phyloP scores from a whole-genome alignment of 1,284 basidiomycete genomes.

The Meira miltonrushii region DNA sequence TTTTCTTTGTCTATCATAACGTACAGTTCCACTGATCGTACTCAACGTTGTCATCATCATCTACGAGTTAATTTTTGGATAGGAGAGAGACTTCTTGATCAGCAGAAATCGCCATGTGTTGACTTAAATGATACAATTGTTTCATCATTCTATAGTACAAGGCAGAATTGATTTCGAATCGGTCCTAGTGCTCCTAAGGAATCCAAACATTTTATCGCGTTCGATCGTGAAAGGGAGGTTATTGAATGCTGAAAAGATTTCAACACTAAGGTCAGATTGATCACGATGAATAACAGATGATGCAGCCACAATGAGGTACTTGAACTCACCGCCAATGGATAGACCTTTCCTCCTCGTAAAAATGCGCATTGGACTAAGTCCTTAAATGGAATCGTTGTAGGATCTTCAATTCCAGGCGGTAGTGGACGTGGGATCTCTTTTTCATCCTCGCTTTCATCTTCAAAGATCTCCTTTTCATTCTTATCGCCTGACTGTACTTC shows the following conservation, averaged over 20 bases:
- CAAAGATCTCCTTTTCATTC: not conserved
- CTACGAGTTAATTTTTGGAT: conserved; percentile 27
- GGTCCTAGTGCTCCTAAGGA: not conserved
- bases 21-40: conserved; percentile 29
- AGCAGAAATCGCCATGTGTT: no score
- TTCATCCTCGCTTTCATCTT: not conserved
- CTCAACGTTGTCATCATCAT: conserved; percentile 43
- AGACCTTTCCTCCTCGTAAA: no score
- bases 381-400: conserved; percentile 61
- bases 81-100: no score
- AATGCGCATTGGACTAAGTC: no score
- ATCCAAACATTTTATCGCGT: not conserved
- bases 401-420: conserved; percentile 6
- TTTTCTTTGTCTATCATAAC: not conserved
- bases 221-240: no score
- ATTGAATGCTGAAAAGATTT: no score
- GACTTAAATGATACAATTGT: not conserved
- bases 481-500: not conserved
- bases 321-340: no score
- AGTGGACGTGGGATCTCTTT: conserved; percentile 4
- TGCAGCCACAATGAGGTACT: no score
- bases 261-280: no score
- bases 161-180: not conserved
- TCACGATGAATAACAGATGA: no score
- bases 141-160: not conserved